Evolutionary conservation across 768 basidiomycete genomes (phyloP), one percentile per base, ranked within the genome.

Genomic region (Suillus hirtellus): DNA sequence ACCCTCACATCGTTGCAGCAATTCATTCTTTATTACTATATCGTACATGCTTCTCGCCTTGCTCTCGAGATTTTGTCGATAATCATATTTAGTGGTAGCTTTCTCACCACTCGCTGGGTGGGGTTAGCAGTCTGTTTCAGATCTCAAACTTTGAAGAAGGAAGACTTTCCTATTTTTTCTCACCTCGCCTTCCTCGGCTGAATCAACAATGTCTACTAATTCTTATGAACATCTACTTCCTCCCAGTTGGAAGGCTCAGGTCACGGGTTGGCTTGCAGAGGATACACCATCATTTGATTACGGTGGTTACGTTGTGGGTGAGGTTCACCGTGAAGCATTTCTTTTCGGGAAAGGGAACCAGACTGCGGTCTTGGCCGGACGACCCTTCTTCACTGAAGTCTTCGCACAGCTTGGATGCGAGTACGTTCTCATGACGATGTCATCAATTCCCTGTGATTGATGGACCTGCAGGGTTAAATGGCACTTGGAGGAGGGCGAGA

Each of bases 241-340:
- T 38, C 93, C 95, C 0, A 93, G 89, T 70, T 99, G 96, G 96
- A 94, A 91, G 75, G 70, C 84, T 1, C 88, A 93, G 66, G 84
- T 99, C 60, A 78, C 83, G 2, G 78, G 73, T 15, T 99, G 96
- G 96, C 85, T 96, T 37, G 86, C 86, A 9, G 96, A 99, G 77
- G 96, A 99, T 72, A 92, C 90, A 0, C 96, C 96, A 1, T 95
- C 93, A 1, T 97, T 98, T 68, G 96, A 99, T 76, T 97, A 94
- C 67, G 96, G 92, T 44, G 96, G 96, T 2, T 96, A 91, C 71
- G 94, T 99, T 55, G 96, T 99, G 10, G 96, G 96, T 15, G 96
- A 99, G 72, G 89, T 84, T 8, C 78, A 84, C 43, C 87, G 94
- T 47, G 89, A 92, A 73, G 97, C 97, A 8, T 90, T 88, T 72